Evolutionary conservation across 2,329 filamentous ascomycete species (phyloP), one percentile per base, ranked within the genome.

Genomic region (Thielaviopsis musarum): DNA sequence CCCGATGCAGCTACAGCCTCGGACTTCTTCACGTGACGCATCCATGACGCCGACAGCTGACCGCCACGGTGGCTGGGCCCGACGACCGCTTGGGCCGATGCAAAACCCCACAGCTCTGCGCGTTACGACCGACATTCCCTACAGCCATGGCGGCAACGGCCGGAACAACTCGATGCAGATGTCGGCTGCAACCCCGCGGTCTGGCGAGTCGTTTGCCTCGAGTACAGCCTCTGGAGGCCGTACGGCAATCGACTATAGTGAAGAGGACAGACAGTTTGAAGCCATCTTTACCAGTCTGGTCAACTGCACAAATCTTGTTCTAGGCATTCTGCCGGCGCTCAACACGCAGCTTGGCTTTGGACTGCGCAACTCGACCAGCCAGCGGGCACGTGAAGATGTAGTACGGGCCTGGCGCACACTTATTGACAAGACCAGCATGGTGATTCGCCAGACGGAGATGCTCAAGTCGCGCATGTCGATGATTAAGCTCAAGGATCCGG

Each of bases 401-500:
- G 73, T 83, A 28, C 77, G 82, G 57, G 76, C 83, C 59, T 90
- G 87, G 84, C 83, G 78, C 59, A 74, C 77, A 1, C 77, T 95
- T 53, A 83, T 91, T 57, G 76, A 82, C 54, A 86, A 85, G 66
- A 91, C 86, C 67, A 80, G 79, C 52, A 74, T 80, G 13, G 83
- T 87, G 19, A 78, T 91, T 51, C 80, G 87, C 60, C 83, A 87
- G 65, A 87, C 87, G 1, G 83, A 90, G 66, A 76, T 80, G 12
- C 75, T 96, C 28, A 85, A 87, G 66, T 75, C 76, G 48, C 80
- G 85, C n/a, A 73, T 96, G 12, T 88, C 84, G 3, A 77, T 79
- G 54, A 88, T 95, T 74, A 90, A 90, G 68, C 75, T 95, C 12
- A 93, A 91, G 68, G 90, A 95, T 65, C 87, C 88, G 7, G 84